Evolutionary conservation across 108 stramenopile genomes (phyloP).

Genomic region (Chaetoceros tenuissimus): DNA sequence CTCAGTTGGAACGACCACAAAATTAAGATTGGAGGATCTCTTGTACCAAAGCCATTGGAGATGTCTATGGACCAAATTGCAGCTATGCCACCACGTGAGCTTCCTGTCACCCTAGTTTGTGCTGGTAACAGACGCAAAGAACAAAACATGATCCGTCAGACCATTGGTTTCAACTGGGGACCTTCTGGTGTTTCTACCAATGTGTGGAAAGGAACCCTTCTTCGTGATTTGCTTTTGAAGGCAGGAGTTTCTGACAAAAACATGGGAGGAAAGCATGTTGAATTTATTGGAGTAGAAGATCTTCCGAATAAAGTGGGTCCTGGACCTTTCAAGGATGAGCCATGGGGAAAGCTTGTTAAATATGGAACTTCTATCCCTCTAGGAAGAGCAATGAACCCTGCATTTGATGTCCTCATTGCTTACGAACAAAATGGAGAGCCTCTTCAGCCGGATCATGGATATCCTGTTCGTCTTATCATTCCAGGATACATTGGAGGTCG

Average conservation of each 20-base stretch:
- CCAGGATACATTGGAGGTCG: conserved; percentile 98
- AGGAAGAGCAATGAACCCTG: conserved; percentile 88
- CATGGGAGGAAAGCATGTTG: conserved; percentile 77
- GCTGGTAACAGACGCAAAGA: conserved; percentile 98
- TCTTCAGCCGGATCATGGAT: conserved; percentile 96
- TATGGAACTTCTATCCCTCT: conserved; percentile 94
- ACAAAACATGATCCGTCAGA: conserved; percentile 95
- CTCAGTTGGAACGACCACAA: conserved; percentile 76
- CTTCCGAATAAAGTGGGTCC: conserved; percentile 91
- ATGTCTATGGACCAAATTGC: conserved; percentile 78
- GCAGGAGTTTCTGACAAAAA: conserved; percentile 77
- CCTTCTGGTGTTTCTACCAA: conserved; percentile 88
- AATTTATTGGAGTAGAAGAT: conserved; percentile 87
- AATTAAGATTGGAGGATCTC: conserved; percentile 45
- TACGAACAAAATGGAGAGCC: conserved; percentile 90
- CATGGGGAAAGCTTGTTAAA: conserved; percentile 88
- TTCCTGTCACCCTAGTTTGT: conserved; percentile 93
- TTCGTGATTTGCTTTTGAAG: conserved; percentile 78
- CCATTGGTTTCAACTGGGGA: conserved; percentile 97
- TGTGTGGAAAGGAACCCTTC: conserved; percentile 88
- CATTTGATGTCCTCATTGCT: conserved; percentile 88
- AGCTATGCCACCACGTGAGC: conserved; percentile 50
- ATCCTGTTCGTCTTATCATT: conserved; percentile 92
- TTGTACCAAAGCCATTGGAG: conserved; percentile 40
- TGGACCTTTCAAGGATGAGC: conserved; percentile 79